Base-by-base conservation (phyloP, 177 flowering plant genomes). In the Vitis hybrid region DNA sequence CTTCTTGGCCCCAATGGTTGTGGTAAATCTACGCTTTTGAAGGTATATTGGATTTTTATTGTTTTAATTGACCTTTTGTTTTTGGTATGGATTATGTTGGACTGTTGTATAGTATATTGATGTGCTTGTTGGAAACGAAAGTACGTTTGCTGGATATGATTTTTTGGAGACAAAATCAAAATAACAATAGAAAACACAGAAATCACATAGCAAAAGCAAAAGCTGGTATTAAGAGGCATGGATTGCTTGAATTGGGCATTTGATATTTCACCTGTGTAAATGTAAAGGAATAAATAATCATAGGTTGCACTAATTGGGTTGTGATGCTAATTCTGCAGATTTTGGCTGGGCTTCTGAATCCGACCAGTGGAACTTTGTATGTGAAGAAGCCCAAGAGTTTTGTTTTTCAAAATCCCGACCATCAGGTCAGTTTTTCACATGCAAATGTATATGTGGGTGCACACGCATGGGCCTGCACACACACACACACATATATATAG, bases 1-100 rank as follows among this genome's bases (percentile, higher is more conserved):
- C 90, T 95, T 71, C 94, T 95, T 76, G 99, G 98, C 2, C 99
- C 98, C 66, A 95, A 95, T 75, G 98, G 97, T 15, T 94, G 93
- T 70, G 98, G 99, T 13, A 95, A 95, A 80, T 95, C 98, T 45
- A 95, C 99, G 60, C 97, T 95, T 76, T 77, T 95, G 66, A 93
- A 93, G 88, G 98, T 90, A 45, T 4, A 10, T 26, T 67, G 12
- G 14, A 52, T 14, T 58, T 10, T 15, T 11, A 13, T 52, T 1
- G 32, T 18, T 45, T 75, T n/a, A 62, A 13, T 45, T 3, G 21
- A 5, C 62, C 18, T 34, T 17, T 15, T 11, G 30, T 58, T 60
- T 6, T 4, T 32, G 49, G 59, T 45, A 15, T 2, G 10, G 10
- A 32, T 10, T 5, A 26, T 57, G 34, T 17, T 13, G 26, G 14